Evolutionary conservation across 768 basidiomycete genomes (phyloP).

Genomic region (Russula virescens): DNA sequence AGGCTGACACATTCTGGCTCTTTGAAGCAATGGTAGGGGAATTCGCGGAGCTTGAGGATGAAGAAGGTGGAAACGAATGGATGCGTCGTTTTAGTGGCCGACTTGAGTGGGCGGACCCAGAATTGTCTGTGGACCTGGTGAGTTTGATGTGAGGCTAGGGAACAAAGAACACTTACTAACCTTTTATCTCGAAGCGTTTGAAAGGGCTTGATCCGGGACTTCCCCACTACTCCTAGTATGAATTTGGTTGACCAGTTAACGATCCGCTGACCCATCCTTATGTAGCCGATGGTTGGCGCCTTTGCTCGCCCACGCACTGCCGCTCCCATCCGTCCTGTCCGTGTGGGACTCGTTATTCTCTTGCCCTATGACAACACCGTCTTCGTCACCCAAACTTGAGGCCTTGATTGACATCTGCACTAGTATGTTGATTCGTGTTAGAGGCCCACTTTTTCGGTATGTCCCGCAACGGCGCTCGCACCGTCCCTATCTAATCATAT

Average conservation of each 20-base stretch:
- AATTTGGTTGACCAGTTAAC: slow-evolving; percentile 15
- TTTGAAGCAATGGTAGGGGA: slow-evolving; percentile 71
- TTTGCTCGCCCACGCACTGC: slow-evolving; percentile 67
- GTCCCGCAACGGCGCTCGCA: slow-evolving; percentile 19
- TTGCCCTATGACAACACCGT: slow-evolving; percentile 46
- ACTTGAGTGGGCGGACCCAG: slow-evolving; percentile 56
- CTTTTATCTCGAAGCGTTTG: slow-evolving; percentile 38
- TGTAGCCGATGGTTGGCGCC: slow-evolving; percentile 70
- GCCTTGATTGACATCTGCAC: slow-evolving; percentile 65
- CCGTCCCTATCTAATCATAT: slow-evolving; percentile 1
- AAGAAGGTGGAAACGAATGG: slow-evolving; percentile 57
- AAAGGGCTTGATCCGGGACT: slow-evolving; percentile 64
- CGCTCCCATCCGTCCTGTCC: slow-evolving; percentile 49
- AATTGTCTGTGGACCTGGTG: slow-evolving; percentile 57
- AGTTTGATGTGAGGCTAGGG: slow-evolving; percentile 19
- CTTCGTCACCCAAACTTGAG: slow-evolving; percentile 57
- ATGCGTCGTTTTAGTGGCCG: slow-evolving; percentile 56
- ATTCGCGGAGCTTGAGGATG: slow-evolving; percentile 66
- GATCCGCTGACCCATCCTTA: background rate
- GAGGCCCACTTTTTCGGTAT: slow-evolving; percentile 50
- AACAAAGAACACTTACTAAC: background rate
- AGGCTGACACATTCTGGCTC: slow-evolving; percentile 81
- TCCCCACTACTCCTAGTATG: slow-evolving; percentile 80
- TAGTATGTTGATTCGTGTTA: slow-evolving; percentile 58
- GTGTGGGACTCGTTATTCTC: slow-evolving; percentile 73